Conservation (phyloP, 2,329 filamentous ascomycete genomes). For the Cladophialophora yegresii region DNA sequence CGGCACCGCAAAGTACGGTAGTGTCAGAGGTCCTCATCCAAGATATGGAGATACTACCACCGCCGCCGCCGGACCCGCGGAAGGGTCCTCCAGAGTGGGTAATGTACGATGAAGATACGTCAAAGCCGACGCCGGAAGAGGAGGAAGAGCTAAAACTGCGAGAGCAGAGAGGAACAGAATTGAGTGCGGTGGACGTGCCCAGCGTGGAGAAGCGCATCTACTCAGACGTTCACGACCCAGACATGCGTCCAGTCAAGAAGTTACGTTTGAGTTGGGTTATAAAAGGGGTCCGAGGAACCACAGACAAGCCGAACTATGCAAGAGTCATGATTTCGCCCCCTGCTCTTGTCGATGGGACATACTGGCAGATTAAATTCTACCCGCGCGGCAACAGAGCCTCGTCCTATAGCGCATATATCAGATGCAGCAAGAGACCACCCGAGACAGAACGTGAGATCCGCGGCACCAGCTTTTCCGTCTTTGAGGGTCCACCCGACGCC, state of each 20-base stretch:
- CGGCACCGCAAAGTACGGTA: neutral
- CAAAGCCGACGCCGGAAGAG: slow-evolving; percentile 59
- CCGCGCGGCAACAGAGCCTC: slow-evolving; percentile 62
- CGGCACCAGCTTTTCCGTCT: slow-evolving; percentile 47
- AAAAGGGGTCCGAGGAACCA: slow-evolving; percentile 61
- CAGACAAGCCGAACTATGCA: slow-evolving; percentile 60
- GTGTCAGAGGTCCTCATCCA: slow-evolving; percentile 3
- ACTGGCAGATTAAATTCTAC: slow-evolving; percentile 68
- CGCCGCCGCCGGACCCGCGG: slow-evolving; percentile 10
- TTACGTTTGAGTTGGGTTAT: slow-evolving; percentile 62
- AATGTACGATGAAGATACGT: slow-evolving; percentile 59
- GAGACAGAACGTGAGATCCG: slow-evolving; percentile 42
- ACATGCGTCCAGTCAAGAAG: slow-evolving; percentile 56
- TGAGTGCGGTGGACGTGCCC: slow-evolving; percentile 58
- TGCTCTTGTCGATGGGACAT: slow-evolving; percentile 59
- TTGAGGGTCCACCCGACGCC: slow-evolving; percentile 44
- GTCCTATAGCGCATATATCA: slow-evolving; percentile 62
- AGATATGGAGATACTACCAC: slow-evolving; percentile 6
- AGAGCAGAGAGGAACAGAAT: slow-evolving; percentile 51
- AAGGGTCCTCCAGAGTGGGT: slow-evolving; percentile 50
- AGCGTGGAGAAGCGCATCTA: slow-evolving; percentile 56
- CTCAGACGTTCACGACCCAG: slow-evolving; percentile 59
- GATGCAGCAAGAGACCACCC: slow-evolving; percentile 58
- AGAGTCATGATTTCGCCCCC: slow-evolving; percentile 61
- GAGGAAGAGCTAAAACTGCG: slow-evolving; percentile 62